Evolutionary conservation across 441 rosid genomes (phyloP), one percentile per base, ranked within the genome.

Genomic region (Mallotus repandus): DNA sequence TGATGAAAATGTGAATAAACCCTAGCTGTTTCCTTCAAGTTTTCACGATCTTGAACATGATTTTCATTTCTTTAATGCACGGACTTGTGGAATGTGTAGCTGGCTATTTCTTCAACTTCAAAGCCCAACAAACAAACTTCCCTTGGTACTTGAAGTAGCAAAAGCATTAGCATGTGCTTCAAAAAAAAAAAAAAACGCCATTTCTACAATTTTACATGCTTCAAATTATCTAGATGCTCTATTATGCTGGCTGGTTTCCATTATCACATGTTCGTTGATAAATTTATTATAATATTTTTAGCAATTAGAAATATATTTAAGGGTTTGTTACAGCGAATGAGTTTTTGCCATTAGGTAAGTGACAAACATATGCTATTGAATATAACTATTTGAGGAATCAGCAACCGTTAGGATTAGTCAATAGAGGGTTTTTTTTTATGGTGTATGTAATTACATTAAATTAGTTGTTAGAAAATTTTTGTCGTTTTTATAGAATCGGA

Each of bases 21-120:
- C 41, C 41, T 38, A 38, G 41, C 5, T 38, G 41, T 38, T 38
- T 38, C 41, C 41, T 56, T 56, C 25, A 21, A 56, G 32, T 9
- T 8, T 56, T 29, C 19, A 32, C 9, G 65, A 61, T 5, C 14
- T 55, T 13, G 19, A 10, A 53, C 2, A 29, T 56, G 73, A 55
- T 46, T 70, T 52, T 59, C 29, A 59, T 50, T 25, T 19, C 52
- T 67, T 21, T 2, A 66, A 53, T 32, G 35, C 70, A 55, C 32
- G 53, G 41, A 53, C 48, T 76, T 25, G 74, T 76, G 83, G 80
- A 82, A 81, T 74, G 77, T 71, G 85, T 80, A 80, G 89, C 81
- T 77, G 45, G 74, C 69, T 59, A 53, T 52, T 45, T 9, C 25
- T 62, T 61, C 56, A 66, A 14, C 12, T 60, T 74, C 72, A 57